phyloP scores from a whole-genome alignment of 2,329 filamentous ascomycete species.

The Ilyonectria sp. region DNA sequence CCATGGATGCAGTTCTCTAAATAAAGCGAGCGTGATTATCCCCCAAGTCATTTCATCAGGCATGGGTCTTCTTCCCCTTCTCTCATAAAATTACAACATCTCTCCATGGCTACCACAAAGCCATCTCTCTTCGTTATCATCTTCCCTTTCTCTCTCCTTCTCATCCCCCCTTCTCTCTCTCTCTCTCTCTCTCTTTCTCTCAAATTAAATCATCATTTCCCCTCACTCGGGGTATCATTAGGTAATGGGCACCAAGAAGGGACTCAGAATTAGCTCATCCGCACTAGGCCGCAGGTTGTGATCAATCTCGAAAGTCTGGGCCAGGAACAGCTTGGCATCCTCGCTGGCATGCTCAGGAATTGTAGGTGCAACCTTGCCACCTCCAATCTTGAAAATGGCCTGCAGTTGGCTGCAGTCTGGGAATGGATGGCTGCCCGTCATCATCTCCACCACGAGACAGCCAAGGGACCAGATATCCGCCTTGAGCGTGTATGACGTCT shows the following conservation, averaged over 20 bases:
- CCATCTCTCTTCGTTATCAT: slow-evolving; percentile 7
- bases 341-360: slow-evolving; percentile 89
- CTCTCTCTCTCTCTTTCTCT: neutral
- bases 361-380: slow-evolving; percentile 86
- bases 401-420: slow-evolving; percentile 97
- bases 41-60: slow-evolving; percentile 41
- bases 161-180: slow-evolving; percentile 10
- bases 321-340: slow-evolving; percentile 87
- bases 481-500: slow-evolving; percentile 97
- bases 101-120: neutral
- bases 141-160: neutral
- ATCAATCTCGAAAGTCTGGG: slow-evolving; percentile 94
- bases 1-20: slow-evolving; percentile 42
- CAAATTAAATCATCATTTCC: slow-evolving; percentile 13
- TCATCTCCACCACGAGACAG: slow-evolving; percentile 98
- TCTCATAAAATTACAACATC: slow-evolving; percentile 27
- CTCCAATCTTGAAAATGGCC: slow-evolving; percentile 98
- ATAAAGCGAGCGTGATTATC: slow-evolving; percentile 45
- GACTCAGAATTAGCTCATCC: slow-evolving; percentile 88
- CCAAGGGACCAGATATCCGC: slow-evolving; percentile 99
- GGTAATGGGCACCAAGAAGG: slow-evolving; percentile 83
- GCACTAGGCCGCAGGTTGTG: slow-evolving; percentile 93
- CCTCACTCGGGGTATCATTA: slow-evolving; percentile 31
- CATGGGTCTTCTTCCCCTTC: slow-evolving; percentile 28
- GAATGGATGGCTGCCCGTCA: slow-evolving; percentile 96